Evolutionary conservation across 2,329 filamentous ascomycete species (phyloP), one percentile per base, ranked within the genome.

Genomic region (Aspergillus candidus): DNA sequence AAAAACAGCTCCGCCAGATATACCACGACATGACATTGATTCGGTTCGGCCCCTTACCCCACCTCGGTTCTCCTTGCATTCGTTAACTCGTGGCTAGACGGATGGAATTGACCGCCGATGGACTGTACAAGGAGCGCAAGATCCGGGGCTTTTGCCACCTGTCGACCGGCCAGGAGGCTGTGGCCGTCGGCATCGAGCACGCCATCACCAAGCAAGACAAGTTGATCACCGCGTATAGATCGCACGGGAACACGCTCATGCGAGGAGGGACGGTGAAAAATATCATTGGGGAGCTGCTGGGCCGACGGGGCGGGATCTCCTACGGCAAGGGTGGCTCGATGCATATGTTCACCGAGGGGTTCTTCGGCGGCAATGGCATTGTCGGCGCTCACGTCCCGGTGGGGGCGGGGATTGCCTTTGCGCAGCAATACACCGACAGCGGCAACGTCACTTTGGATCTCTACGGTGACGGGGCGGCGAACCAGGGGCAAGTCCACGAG

Each of bases 101-200:
- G 71, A 93, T 97, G 88, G 91, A 97, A 75, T 91, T 96, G 86
- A 87, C 88, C 51, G 88, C 91, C 73, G 91, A 96, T 69, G 80
- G 87, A 64, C 77, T 97, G 62, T 96, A 97, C 84, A 97, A 97
- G 77, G 89, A 96, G 76, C 95, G 94, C 81, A 95, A 96, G 78
- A 95, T 97, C 60, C 86, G 91, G 60, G 91, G 91, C 71, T 96
- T 96, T 83, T 97, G 91, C 75, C 91, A 97, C 74, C 74, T 97
- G 68, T 96, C 91, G 44, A 94, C 87, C 40, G 91, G 91, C 48
- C 91, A 97, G 73, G 91, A 97, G 78, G 91, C 91, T 53, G 91
- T 97, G 53, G 88, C 91, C 45, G 84, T 90, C 55, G 91, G 91
- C 63, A 96, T 97, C 62, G 91, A 97, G 74, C 86, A 94, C 69